A percentile compares a stretch with the other conserved stretches of the same genome.
Evolutionary conservation across 2,329 filamentous ascomycete genomes (phyloP).

Genomic region (Paraconiothyrium sp.): DNA sequence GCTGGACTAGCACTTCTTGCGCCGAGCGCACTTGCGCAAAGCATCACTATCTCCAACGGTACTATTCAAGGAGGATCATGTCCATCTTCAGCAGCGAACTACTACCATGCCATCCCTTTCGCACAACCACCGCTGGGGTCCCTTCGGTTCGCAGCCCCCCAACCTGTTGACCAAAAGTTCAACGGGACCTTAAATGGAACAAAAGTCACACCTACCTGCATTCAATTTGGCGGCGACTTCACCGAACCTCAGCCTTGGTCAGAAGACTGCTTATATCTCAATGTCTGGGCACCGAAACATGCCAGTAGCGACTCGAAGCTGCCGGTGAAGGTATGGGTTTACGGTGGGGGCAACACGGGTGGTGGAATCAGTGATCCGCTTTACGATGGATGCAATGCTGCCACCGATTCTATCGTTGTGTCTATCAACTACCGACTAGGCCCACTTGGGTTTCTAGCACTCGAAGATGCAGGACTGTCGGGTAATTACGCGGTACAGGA

Average conservation of each 20-base stretch:
- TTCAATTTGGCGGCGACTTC: background rate
- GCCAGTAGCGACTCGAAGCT: background rate
- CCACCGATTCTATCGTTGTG: constrained; percentile 1
- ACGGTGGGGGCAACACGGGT: background rate
- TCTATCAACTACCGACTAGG: constrained; percentile 9
- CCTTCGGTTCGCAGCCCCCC: constrained; percentile 4
- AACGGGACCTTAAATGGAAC: constrained; percentile 5
- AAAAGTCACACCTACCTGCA: background rate
- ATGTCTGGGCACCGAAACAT: constrained; percentile 4
- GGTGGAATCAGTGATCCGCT: constrained; percentile 1
- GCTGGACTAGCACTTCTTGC: background rate
- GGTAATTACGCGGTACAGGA: constrained; percentile 8
- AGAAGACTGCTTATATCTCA: constrained; percentile 7
- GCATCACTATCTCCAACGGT: background rate
- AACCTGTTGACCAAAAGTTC: constrained; percentile 4
- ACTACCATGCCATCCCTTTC: constrained; percentile 6
- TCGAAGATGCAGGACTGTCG: background rate
- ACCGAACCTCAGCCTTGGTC: constrained; percentile 8
- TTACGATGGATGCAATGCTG: constrained; percentile 7
- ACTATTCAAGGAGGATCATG: constrained; percentile 4
- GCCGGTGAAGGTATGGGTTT: constrained; percentile 9
- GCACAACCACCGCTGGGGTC: constrained; percentile 4
- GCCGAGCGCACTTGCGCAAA: background rate
- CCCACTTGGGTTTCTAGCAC: background rate
- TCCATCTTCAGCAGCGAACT: constrained; percentile 3